Evolutionary conservation across 768 basidiomycete genomes (phyloP).

Genomic region (Pleurotus cornucopiae): DNA sequence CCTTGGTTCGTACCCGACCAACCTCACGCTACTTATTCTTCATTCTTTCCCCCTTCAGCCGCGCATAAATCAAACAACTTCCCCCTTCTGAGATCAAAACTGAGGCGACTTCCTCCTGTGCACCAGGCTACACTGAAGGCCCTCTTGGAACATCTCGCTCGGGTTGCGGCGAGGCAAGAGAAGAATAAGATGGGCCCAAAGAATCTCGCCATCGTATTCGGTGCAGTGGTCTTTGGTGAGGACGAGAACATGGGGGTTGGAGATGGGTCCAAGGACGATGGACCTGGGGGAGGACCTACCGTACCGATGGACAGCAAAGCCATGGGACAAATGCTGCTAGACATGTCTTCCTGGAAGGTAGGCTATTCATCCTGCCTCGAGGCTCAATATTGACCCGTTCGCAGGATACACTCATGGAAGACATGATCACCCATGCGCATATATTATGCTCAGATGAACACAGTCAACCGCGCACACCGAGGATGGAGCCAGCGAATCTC

Average conservation of each 20-base stretch:
- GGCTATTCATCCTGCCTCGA: neutral
- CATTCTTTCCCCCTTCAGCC: conserved; percentile 32
- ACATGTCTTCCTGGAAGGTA: conserved; percentile 75
- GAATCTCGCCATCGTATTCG: conserved; percentile 90
- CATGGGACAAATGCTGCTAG: conserved; percentile 40
- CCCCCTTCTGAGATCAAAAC: conserved; percentile 77
- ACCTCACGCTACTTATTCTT: neutral
- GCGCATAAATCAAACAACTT: conserved; percentile 72
- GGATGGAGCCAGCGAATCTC: neutral
- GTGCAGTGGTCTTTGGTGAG: conserved; percentile 85
- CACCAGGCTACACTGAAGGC: conserved; percentile 84
- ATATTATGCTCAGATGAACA: conserved; percentile 62
- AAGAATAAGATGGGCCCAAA: conserved; percentile 94
- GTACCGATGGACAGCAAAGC: conserved; percentile 3
- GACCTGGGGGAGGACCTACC: neutral
- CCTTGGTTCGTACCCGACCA: conserved; percentile 44
- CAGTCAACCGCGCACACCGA: conserved; percentile 5
- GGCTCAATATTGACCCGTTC: neutral
- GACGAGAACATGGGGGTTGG: conserved; percentile 48
- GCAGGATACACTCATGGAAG: conserved; percentile 68
- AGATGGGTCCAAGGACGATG: neutral
- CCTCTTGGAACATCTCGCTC: conserved; percentile 77
- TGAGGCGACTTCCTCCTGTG: conserved; percentile 75
- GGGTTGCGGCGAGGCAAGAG: conserved; percentile 59
- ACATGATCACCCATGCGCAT: conserved; percentile 68